phyloP scores from a whole-genome alignment of 2,329 filamentous ascomycete genomes.

The Alternaria sp. region DNA sequence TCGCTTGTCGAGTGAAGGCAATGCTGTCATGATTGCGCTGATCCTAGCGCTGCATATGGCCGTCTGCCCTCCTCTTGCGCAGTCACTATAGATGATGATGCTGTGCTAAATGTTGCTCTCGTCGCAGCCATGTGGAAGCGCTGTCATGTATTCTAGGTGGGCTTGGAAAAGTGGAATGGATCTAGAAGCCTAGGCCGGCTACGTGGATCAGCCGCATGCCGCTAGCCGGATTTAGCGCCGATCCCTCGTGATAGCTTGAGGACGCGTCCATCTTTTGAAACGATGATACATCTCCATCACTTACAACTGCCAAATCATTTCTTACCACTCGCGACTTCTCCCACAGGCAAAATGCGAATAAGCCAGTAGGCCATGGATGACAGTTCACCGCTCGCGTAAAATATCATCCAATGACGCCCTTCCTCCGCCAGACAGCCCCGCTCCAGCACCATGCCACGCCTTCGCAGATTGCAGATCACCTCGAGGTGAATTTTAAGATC shows the following conservation, averaged over 20 bases:
- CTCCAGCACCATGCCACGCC: neutral
- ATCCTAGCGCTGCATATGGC: slow-evolving; percentile 6
- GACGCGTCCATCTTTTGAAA: neutral
- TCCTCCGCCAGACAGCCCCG: neutral
- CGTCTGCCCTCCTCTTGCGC: slow-evolving; percentile 7
- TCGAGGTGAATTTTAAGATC: neutral
- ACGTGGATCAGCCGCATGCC: slow-evolving; percentile 11
- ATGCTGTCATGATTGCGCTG: neutral
- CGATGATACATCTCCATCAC: neutral
- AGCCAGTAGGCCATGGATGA: neutral
- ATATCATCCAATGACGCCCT: neutral
- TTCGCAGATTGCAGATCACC: neutral
- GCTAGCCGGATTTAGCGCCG: slow-evolving; percentile 7
- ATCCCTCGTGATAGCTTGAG: neutral
- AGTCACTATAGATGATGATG: neutral
- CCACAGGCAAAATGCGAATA: too few relatives aligned
- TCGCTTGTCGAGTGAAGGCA: slow-evolving; percentile 3
- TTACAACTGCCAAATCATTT: neutral
- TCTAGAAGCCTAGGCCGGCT: slow-evolving; percentile 3
- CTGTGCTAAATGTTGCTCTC: neutral
- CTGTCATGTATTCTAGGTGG: neutral
- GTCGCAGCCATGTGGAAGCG: slow-evolving; percentile 6
- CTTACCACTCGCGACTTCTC: neutral
- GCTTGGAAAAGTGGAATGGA: slow-evolving; percentile 9
- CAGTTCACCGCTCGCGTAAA: neutral